These are phyloP conservation scores for Solanum tarijense DNA, from an alignment of 257 asterid genomes.

Conservation along the genomic window DNA sequence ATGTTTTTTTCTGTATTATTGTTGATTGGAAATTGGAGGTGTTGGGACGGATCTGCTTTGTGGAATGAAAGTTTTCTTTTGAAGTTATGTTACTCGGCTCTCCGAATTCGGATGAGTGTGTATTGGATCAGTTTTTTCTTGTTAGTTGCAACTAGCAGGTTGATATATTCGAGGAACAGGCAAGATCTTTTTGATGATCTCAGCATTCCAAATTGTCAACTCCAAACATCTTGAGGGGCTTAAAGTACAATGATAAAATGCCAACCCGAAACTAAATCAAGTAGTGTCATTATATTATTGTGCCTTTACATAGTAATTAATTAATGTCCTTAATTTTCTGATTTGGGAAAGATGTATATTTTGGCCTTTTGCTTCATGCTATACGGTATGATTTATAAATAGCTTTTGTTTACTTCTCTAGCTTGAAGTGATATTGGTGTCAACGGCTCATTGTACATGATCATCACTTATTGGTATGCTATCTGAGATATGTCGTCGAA, in stretches of 20 bases:
- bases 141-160: background rate
- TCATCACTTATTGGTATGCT: slow-evolving; percentile 37
- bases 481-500: slow-evolving; percentile 50
- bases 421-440: background rate
- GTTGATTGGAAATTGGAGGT: background rate
- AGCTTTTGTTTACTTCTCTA: background rate
- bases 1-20: background rate
- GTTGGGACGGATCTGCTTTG: background rate
- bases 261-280: background rate
- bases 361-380: background rate
- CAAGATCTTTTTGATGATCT: background rate
- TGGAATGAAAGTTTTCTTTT: background rate
- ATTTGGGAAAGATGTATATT: background rate
- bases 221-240: background rate
- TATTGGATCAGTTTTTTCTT: background rate
- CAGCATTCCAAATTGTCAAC: background rate
- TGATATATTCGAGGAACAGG: background rate
- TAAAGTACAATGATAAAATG: background rate
- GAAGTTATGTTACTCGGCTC: background rate
- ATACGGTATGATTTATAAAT: background rate
- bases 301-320: background rate
- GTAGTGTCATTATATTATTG: background rate
- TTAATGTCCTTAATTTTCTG: background rate
- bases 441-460: background rate
- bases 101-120: background rate